Percentiles rank a stretch among this genome's conserved stretches.
phyloP scores from a whole-genome alignment of 2,329 filamentous ascomycete genomes.

The Alternaria rosae region DNA sequence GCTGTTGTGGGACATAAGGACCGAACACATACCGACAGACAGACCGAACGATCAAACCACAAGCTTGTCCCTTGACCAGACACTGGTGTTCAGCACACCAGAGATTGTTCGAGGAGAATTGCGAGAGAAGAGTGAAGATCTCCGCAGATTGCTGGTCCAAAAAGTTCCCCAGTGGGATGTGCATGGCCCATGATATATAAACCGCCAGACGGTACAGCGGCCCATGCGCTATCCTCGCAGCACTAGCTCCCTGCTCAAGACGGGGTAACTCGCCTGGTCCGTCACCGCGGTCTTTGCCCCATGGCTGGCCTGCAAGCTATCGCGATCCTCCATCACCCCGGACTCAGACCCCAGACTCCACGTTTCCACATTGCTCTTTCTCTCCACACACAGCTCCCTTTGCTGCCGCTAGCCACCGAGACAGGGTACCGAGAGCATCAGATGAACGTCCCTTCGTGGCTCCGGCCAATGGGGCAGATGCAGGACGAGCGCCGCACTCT shows the following conservation, averaged over 20 bases:
- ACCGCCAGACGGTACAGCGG: slow-evolving; percentile 24
- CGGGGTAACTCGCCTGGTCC: slow-evolving; percentile 22
- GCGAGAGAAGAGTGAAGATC: slow-evolving; percentile 19
- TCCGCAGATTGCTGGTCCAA: slow-evolving; percentile 30
- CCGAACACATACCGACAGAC: slow-evolving; percentile 13
- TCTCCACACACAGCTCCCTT: slow-evolving; percentile 5
- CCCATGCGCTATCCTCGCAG: slow-evolving; percentile 25
- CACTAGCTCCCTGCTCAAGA: slow-evolving; percentile 26
- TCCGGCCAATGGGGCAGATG: slow-evolving; percentile 16
- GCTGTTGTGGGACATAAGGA: neutral
- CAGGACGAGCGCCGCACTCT: neutral
- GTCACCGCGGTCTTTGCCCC: slow-evolving; percentile 27
- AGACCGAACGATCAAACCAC: slow-evolving; percentile 3
- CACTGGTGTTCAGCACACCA: slow-evolving; percentile 5
- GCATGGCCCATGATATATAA: slow-evolving; percentile 34
- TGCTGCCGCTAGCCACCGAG: slow-evolving; percentile 15
- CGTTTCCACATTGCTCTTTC: neutral
- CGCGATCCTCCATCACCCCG: slow-evolving; percentile 13
- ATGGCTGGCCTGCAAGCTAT: slow-evolving; percentile 7
- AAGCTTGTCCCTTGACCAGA: slow-evolving; percentile 13
- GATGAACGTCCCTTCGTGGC: slow-evolving; percentile 2
- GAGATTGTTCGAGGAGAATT: slow-evolving; percentile 3
- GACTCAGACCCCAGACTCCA: slow-evolving; percentile 8
- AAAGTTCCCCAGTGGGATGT: slow-evolving; percentile 9
- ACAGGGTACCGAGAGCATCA: slow-evolving; percentile 10